phyloP scores from a whole-genome alignment of 305 asterid genomes.

The Caryopteris hybrid region DNA sequence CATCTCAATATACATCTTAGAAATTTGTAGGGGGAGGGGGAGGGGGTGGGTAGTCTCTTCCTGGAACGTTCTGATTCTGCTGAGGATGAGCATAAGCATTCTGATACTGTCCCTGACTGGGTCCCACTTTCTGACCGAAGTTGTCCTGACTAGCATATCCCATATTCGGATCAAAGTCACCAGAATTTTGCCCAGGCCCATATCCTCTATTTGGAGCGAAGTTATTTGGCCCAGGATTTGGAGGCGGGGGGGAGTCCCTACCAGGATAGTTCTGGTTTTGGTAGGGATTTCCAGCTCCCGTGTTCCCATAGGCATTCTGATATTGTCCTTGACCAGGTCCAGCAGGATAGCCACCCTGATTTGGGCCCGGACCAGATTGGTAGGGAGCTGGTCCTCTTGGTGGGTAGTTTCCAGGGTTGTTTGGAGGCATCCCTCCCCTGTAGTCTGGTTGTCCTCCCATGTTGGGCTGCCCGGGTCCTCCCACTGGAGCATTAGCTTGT shows the following conservation, averaged over 20 bases:
- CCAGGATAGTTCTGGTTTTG: constrained; percentile 7
- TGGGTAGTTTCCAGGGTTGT: constrained; percentile 37
- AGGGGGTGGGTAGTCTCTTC: constrained; percentile 69
- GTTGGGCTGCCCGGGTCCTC: constrained; percentile 29
- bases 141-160: constrained; percentile 28
- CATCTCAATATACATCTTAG: constrained; percentile 29
- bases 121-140: constrained; percentile 14
- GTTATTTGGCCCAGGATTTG: background rate
- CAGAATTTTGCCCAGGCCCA: constrained; percentile 24
- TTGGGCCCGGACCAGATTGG: constrained; percentile 18
- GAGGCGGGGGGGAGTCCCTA: background rate
- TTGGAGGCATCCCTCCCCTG: constrained; percentile 24
- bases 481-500: constrained; percentile 28
- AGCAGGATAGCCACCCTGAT: constrained; percentile 10
- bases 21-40: constrained; percentile 28
- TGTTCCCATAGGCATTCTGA: constrained; percentile 6
- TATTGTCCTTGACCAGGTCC: constrained; percentile 9
- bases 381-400: constrained; percentile 26
- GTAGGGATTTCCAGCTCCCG: constrained; percentile 23
- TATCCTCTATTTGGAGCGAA: constrained; percentile 2
- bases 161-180: constrained; percentile 23
- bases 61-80: constrained; percentile 47
- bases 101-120: constrained; percentile 28
- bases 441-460: constrained; percentile 25
- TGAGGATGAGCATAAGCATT: constrained; percentile 20